Percentiles rank a stretch among this genome's conserved stretches.
phyloP scores from a whole-genome alignment of 371 early-diverging fungal genomes.

The Syncephalastrum racemosum region DNA sequence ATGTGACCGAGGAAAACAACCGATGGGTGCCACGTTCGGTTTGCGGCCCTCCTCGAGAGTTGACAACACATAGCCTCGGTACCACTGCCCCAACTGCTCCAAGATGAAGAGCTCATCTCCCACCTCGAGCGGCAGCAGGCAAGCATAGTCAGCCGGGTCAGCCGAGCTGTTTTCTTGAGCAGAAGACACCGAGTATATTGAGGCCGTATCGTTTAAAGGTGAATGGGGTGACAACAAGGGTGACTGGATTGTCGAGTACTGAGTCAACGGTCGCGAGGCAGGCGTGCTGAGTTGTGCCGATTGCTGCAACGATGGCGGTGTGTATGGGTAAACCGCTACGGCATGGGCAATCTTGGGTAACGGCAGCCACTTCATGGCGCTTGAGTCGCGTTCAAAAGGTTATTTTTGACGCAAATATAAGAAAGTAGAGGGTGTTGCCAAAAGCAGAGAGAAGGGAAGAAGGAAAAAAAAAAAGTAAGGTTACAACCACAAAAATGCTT shows the following conservation, averaged over 20 bases:
- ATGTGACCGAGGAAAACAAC: slow-evolving; percentile 63
- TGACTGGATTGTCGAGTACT: slow-evolving; percentile 30
- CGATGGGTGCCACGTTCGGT: slow-evolving; percentile 51
- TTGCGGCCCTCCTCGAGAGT: slow-evolving; percentile 40
- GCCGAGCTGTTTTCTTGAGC: slow-evolving; percentile 20
- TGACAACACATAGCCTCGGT: slow-evolving; percentile 65
- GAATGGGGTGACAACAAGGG: slow-evolving; percentile 23
- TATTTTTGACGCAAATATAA: slow-evolving; percentile 6
- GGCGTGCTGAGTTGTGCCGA: slow-evolving; percentile 12
- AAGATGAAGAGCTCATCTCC: slow-evolving; percentile 58
- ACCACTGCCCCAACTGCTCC: slow-evolving; percentile 62
- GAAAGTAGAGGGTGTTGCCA: slow-evolving; percentile 3
- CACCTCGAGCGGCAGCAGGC: slow-evolving; percentile 50
- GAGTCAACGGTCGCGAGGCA: slow-evolving; percentile 27
- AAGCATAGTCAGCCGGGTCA: slow-evolving; percentile 33
- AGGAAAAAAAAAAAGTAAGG: slow-evolving; percentile 2
- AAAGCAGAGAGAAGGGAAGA: slow-evolving; percentile 3
- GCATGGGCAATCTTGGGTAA: slow-evolving; percentile 54
- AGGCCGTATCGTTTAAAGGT: slow-evolving; percentile 23
- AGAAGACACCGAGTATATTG: slow-evolving; percentile 28
- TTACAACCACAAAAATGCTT: background rate
- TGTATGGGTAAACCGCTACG: slow-evolving; percentile 52
- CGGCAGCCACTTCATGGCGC: slow-evolving; percentile 52
- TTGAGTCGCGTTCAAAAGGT: background rate
- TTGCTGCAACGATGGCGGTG: slow-evolving; percentile 29